Conservation (phyloP, 2,329 filamentous ascomycete species). For the Sporothrix sp. region DNA sequence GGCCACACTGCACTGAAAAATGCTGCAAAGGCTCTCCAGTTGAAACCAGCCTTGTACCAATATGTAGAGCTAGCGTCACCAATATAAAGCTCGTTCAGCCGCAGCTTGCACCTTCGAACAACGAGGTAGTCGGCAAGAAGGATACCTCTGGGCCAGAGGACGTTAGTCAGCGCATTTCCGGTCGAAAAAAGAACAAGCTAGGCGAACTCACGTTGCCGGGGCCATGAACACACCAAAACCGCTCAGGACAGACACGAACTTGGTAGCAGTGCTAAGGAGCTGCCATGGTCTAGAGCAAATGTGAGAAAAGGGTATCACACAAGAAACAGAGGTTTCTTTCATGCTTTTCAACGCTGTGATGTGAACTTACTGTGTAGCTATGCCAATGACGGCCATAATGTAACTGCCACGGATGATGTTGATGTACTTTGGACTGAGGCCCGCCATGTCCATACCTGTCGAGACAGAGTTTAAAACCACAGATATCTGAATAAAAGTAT, state of each 20-base stretch:
- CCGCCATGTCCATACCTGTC: conserved; percentile 45
- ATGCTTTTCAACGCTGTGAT: too few relatives aligned
- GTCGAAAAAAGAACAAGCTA: neutral
- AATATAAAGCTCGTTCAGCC: conserved; percentile 34
- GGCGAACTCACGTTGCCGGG: conserved; percentile 24
- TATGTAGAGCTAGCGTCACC: conserved; percentile 29
- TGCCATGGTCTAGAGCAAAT: conserved; percentile 20
- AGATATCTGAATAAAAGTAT: neutral
- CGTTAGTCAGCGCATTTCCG: neutral
- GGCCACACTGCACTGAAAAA: conserved; percentile 24
- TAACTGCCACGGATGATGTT: conserved; percentile 42
- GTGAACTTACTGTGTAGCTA: conserved; percentile 3
- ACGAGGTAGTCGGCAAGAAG: conserved; percentile 16
- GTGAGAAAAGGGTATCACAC: too few relatives aligned
- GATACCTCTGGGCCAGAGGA: conserved; percentile 2
- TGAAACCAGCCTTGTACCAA: conserved; percentile 33
- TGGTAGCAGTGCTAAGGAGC: conserved; percentile 22
- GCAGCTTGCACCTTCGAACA: conserved; percentile 28
- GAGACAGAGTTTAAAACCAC: conserved; percentile 36
- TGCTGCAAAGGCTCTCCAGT: conserved; percentile 23
- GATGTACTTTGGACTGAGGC: conserved; percentile 41
- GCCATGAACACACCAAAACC: conserved; percentile 34
- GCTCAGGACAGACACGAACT: conserved; percentile 22
- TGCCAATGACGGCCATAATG: conserved; percentile 14
- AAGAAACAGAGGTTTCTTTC: too few relatives aligned